Percentiles rank a stretch among this genome's conserved stretches.
Evolutionary conservation across 225 moss, liverwort and hornwort genomes (phyloP).

Genomic region (Pseudisothecium myosuroides): DNA sequence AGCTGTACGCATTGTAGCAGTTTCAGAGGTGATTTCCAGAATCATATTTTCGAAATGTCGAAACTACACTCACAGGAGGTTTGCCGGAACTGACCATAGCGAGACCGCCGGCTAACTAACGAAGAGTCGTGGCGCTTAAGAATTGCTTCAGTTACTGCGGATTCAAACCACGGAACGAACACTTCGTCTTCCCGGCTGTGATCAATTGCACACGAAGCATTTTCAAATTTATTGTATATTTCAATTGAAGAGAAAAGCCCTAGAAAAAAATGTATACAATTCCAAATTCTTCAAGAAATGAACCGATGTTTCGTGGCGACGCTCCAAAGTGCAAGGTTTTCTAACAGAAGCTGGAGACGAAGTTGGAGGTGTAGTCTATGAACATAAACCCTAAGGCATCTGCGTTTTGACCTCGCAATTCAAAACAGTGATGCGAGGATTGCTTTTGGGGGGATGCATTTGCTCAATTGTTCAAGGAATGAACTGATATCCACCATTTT

Average conservation of each 20-base stretch:
- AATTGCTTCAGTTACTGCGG: not conserved
- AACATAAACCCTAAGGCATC: not conserved
- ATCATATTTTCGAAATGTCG: too few relatives aligned
- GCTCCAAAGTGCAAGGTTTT: not conserved
- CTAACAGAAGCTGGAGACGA: not conserved
- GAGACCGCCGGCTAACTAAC: not conserved
- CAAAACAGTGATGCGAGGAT: not conserved
- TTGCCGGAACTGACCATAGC: not conserved
- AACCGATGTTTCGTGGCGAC: not conserved
- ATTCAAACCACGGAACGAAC: not conserved
- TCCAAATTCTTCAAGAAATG: not conserved
- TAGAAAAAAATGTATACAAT: not conserved
- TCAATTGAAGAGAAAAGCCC: not conserved
- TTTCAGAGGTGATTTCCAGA: not conserved
- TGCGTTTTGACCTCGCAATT: not conserved
- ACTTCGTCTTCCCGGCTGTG: not conserved
- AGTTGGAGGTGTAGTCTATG: not conserved
- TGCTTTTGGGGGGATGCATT: not conserved
- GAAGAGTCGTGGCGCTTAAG: slow-evolving; percentile 21
- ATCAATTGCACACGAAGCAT: not conserved
- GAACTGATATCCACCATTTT: not conserved
- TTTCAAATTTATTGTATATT: not conserved
- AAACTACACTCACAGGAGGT: not conserved
- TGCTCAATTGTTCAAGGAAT: not conserved
- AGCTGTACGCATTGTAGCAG: not conserved